Percentiles rank a stretch among this genome's conserved stretches.
These are phyloP conservation scores for Senna tora DNA, from an alignment of 306 rosid genomes.

Conservation along the genomic window DNA sequence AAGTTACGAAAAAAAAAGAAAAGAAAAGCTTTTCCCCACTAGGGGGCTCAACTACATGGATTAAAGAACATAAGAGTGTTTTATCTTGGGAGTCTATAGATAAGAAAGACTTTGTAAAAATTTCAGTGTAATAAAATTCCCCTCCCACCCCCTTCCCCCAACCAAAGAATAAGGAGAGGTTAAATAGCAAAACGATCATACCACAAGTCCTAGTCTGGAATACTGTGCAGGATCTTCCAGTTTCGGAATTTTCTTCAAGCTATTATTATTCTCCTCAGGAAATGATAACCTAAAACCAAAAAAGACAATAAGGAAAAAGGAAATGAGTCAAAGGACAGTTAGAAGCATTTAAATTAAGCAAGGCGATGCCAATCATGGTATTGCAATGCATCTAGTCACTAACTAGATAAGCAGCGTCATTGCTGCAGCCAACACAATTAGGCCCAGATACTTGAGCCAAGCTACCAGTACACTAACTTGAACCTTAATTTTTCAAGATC, in stretches of 20 bases:
- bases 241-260: constrained; percentile 78
- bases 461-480: constrained; percentile 7
- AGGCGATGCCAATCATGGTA: not conserved
- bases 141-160: not conserved
- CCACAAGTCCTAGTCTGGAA: constrained; percentile 77
- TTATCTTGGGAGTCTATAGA: not conserved
- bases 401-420: constrained; percentile 9
- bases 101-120: constrained; percentile 18
- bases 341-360: constrained; percentile 12
- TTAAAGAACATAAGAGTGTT: no score
- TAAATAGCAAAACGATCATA: constrained; percentile 46
- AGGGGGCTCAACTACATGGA: no score
- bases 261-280: constrained; percentile 70
- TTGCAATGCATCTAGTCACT: constrained; percentile 9
- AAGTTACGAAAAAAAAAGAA: no score
- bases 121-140: constrained; percentile 1
- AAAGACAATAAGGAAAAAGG: constrained; percentile 10
- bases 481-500: not conserved
- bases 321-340: not conserved
- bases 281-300: constrained; percentile 67
- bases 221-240: constrained; percentile 73
- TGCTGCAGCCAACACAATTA: not conserved
- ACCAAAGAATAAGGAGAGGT: constrained; percentile 1
- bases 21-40: no score
- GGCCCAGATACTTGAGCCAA: constrained; percentile 20